phyloP scores from a whole-genome alignment of 306 rosid species.

The Rosa persica region DNA sequence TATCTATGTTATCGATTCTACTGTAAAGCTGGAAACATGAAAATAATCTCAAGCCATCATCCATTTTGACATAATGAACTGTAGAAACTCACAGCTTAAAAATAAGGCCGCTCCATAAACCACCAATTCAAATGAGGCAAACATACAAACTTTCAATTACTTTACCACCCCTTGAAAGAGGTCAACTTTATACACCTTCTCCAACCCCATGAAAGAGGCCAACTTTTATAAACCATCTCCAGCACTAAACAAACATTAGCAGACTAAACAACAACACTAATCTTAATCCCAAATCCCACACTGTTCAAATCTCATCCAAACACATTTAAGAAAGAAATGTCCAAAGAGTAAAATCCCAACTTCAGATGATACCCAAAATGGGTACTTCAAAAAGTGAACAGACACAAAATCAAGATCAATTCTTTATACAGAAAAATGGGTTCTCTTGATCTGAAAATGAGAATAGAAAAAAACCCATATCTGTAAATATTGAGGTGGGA shows the following conservation, averaged over 20 bases:
- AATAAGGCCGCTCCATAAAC: background rate
- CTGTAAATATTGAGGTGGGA: background rate
- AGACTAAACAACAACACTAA: background rate
- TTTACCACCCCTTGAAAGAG: background rate
- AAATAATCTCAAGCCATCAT: background rate
- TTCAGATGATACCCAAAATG: background rate
- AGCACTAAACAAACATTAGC: background rate
- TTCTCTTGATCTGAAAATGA: background rate
- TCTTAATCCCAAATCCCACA: background rate
- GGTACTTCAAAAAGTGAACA: conserved; percentile 1
- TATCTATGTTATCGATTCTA: background rate
- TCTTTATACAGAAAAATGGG: background rate
- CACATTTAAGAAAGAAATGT: background rate
- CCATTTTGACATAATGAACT: background rate
- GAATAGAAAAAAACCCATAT: background rate
- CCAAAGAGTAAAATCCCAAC: background rate
- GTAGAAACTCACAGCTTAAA: background rate
- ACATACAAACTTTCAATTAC: background rate
- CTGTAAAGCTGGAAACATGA: background rate
- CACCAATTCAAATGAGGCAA: background rate
- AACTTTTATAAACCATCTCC: background rate
- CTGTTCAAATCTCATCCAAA: background rate
- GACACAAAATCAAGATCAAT: background rate
- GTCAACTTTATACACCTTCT: too few relatives aligned
- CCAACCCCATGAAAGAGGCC: background rate